phyloP scores from a whole-genome alignment of 495 filamentous ascomycete genomes.

The Aspergillus diversus region DNA sequence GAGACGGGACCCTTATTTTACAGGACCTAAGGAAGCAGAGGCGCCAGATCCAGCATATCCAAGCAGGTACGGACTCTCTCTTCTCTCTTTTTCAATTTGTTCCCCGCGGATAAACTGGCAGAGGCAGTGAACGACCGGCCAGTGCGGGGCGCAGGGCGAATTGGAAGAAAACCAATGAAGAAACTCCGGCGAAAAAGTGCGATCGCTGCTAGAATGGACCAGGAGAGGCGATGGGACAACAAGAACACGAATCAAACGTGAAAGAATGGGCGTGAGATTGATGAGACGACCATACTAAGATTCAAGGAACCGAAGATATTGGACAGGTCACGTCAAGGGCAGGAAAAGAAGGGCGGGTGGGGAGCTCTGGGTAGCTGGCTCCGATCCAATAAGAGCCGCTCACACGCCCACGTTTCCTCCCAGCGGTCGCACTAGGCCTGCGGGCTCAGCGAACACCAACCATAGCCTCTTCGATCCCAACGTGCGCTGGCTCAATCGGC shows the following conservation, averaged over 20 bases:
- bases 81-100: neutral
- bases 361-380: slow-evolving; percentile 26
- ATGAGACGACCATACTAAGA: slow-evolving; percentile 1
- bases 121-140: slow-evolving; percentile 6
- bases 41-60: neutral
- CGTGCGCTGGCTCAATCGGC: slow-evolving; percentile 2
- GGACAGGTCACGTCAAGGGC: slow-evolving; percentile 16
- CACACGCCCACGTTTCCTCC: slow-evolving; percentile 21
- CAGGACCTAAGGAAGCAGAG: no score
- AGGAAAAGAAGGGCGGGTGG: slow-evolving; percentile 17
- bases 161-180: neutral
- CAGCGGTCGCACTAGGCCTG: neutral
- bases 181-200: neutral
- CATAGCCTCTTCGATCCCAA: neutral
- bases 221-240: neutral
- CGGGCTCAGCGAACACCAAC: neutral
- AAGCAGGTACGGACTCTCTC: neutral
- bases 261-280: neutral
- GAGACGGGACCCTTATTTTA: no score
- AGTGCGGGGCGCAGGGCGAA: slow-evolving; percentile 20
- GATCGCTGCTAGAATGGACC: neutral
- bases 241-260: neutral
- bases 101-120: neutral
- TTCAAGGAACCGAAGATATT: slow-evolving; percentile 5
- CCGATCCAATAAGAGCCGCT: slow-evolving; percentile 18